Conservation (phyloP, 345 rosid species). For the Microthlaspi erraticum region DNA sequence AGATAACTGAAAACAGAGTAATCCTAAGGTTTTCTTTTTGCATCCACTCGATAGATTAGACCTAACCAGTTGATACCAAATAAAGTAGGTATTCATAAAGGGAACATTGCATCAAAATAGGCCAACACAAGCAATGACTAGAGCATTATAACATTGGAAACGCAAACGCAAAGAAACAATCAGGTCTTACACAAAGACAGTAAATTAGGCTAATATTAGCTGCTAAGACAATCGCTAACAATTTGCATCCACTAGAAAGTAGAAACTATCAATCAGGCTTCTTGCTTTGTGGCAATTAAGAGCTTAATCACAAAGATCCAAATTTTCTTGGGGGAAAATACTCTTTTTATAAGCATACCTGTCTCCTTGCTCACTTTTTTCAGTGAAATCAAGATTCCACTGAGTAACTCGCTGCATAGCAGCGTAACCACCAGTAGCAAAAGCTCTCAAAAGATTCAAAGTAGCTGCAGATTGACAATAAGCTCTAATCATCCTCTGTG, state of each 20-base stretch:
- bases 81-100: no score
- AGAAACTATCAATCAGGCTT: constrained; percentile 15
- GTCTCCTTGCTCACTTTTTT: constrained; percentile 75
- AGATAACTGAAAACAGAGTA: constrained; percentile 7
- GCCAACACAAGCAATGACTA: constrained; percentile 14
- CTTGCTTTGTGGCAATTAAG: neutral
- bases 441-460: constrained; percentile 75
- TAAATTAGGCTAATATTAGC: neutral
- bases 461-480: constrained; percentile 82
- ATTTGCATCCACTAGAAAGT: constrained; percentile 10
- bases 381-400: constrained; percentile 79
- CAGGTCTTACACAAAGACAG: neutral
- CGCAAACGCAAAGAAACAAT: no score
- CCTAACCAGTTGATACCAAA: constrained; percentile 33
- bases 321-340: neutral
- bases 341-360: constrained; percentile 39
- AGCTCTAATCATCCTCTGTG: constrained; percentile 74
- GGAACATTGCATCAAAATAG: no score
- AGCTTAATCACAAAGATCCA: constrained; percentile 10
- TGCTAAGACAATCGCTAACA: constrained; percentile 6
- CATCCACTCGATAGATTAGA: neutral
- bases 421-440: constrained; percentile 84
- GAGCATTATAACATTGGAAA: neutral
- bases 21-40: neutral
- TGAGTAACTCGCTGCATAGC: constrained; percentile 87